Percentiles rank a stretch among this genome's conserved stretches.
phyloP scores from a whole-genome alignment of 805 yeast species.

The Wickerhamiella sergipiensis region DNA sequence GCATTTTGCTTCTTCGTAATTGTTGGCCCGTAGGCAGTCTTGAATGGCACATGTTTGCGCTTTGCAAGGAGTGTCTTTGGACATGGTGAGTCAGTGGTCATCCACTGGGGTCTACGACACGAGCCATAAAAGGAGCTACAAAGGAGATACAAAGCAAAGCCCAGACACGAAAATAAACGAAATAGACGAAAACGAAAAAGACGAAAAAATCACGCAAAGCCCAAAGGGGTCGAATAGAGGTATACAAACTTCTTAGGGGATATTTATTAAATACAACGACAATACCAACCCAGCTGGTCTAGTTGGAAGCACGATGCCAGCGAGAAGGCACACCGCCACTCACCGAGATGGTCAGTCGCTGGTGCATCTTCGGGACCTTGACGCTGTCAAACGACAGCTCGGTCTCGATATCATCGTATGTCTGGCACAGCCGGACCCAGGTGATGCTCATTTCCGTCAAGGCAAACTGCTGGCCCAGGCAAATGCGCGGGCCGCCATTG shows the following conservation, averaged over 20 bases:
- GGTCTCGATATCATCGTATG: background rate
- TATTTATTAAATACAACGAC: background rate
- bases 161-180: no score
- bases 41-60: constrained; percentile 16
- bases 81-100: background rate
- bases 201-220: background rate
- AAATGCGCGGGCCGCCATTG: constrained; percentile 37
- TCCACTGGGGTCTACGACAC: no score
- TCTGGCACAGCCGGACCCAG: constrained; percentile 7
- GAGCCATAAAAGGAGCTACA: no score
- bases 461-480: constrained; percentile 38
- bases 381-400: background rate
- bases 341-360: background rate
- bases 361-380: background rate
- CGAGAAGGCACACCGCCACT: constrained; percentile 1
- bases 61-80: background rate
- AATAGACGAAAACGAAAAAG: no score
- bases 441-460: constrained; percentile 28
- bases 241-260: no score
- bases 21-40: constrained; percentile 50
- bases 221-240: no score
- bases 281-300: background rate
- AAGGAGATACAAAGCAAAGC: no score
- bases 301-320: background rate
- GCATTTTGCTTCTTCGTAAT: constrained; percentile 66